Conservation (phyloP, 441 rosid genomes). For the Gossypium gossypioides region DNA sequence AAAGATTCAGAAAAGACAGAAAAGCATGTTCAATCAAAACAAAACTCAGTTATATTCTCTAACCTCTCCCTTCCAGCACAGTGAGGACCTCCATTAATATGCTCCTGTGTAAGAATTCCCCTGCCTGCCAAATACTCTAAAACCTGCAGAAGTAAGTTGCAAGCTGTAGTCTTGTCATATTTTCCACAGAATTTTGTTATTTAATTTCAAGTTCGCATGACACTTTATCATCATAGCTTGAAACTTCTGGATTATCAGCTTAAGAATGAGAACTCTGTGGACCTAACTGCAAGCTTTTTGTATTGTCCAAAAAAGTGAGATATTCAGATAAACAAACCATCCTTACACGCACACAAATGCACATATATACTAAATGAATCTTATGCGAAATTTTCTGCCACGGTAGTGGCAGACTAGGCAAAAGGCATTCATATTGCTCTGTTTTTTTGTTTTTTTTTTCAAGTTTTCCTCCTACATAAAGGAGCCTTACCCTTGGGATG, state of each 20-base stretch:
- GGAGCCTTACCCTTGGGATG: background rate
- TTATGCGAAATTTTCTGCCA: background rate
- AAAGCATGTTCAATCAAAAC: constrained; percentile 3
- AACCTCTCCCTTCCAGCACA: constrained; percentile 88
- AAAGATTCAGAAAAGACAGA: background rate
- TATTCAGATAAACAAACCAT: background rate
- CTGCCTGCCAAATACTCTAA: constrained; percentile 76
- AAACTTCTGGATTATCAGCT: constrained; percentile 1
- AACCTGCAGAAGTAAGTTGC: constrained; percentile 46
- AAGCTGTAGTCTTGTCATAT: constrained; percentile 8
- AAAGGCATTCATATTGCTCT: background rate
- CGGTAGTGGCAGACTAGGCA: background rate
- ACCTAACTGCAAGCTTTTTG: background rate
- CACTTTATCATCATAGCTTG: background rate
- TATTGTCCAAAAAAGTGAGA: background rate
- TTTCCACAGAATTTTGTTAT: background rate
- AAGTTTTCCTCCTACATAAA: background rate
- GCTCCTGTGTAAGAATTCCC: constrained; percentile 70
- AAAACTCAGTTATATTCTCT: constrained; percentile 13
- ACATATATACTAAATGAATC: background rate
- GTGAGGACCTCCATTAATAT: constrained; percentile 73
- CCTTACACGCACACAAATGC: background rate
- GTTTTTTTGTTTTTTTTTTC: background rate
- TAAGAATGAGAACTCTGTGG: background rate
- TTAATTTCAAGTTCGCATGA: background rate